A percentile compares a stretch with the other conserved stretches of the same genome.
phyloP scores from a whole-genome alignment of 129 eudicot genomes.

The sunflower (Helianthus annuus) region HanXRQr2.0-SUNRISE NC_035447.2:70613065-70613564 shows the following conservation, averaged over 20 bases:
- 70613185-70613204: slow-evolving; percentile 20
- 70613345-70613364: slow-evolving; percentile 24
- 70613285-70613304: slow-evolving; percentile 38
- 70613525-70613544: slow-evolving; percentile 31
- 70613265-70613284: slow-evolving; percentile 15
- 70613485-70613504: slow-evolving; percentile 29
- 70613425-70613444: slow-evolving; percentile 19
- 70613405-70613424: slow-evolving; percentile 15
- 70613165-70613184: slow-evolving; percentile 27
- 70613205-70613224: slow-evolving; percentile 13
- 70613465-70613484: slow-evolving; percentile 26
- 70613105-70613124: background rate
- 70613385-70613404: slow-evolving; percentile 13
- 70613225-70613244: slow-evolving; percentile 15
- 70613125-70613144: slow-evolving; percentile 4
- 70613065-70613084: background rate
- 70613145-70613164: slow-evolving; percentile 13
- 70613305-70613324: slow-evolving; percentile 33
- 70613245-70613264: background rate
- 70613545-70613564: slow-evolving; percentile 21
- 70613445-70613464: slow-evolving; percentile 18
- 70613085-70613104: background rate
- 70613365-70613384: slow-evolving; percentile 28
- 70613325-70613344: slow-evolving; percentile 21
- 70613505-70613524: slow-evolving; percentile 25